Evolutionary conservation across 2,329 filamentous ascomycete species (phyloP), one percentile per base, ranked within the genome.

Genomic region (Apiospora koreana): DNA sequence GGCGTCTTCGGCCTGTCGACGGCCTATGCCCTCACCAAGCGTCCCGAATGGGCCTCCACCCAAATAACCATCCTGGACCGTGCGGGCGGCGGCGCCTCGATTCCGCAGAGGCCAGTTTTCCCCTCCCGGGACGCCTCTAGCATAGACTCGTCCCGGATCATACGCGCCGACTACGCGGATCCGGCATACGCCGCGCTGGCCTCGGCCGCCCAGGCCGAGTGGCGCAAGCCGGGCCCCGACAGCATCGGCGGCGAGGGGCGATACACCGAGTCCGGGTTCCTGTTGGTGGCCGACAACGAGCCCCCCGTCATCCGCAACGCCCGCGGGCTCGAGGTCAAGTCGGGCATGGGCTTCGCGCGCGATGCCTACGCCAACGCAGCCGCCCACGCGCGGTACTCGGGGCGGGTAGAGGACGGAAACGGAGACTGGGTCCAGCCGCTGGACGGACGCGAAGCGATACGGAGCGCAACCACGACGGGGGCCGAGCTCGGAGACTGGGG

Each of bases 111-210:
- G 91, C 46, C 54, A 21, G 31, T 38, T 8, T 91, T 91, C 76
- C 89, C 89, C 1, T 84, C 88, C 8, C 81, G 84, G 58, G 89
- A 92, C 75, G 85, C 86, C 70, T 86, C 89, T 67, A 89, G 87
- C 73, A 86, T 91, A 76, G 90, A 92, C 81, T 85, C 85, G 4
- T 91, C 89, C 18, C 87, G 90, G 74, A 90, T 92, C 75, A 85
- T 92, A 73, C 86, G 90, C 70, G 83, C 88, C 67, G 95, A 98
- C 85, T 98, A 98, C 78, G 91, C 93, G 6, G 91, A 95, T 77
- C 83, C 88, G 0, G 88, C 91, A 28, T 98, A 98, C 81, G 88
- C 94, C 7, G 83, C 85, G 21, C 89, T 98, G 64, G 94, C 92
- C 25, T 86, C 88, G 23, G 84, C 89, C 45, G 94, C 94, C 1